Base-by-base conservation (phyloP, 1,284 basidiomycete genomes). In the Polyporus tsugae region DNA sequence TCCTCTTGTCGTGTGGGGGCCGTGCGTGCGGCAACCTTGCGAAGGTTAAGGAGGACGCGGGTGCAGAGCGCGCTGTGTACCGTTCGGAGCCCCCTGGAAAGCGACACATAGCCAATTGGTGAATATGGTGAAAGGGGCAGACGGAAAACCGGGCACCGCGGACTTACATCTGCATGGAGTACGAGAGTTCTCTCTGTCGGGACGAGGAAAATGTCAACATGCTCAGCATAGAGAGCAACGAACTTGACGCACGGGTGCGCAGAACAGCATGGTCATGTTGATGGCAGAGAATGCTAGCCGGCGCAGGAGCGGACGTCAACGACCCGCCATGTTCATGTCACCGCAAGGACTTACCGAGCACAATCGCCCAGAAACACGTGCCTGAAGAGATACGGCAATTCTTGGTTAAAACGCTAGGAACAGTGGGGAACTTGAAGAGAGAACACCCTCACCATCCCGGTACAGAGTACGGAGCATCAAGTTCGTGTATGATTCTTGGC, bases 1-100 rank as follows among this genome's bases (percentile, higher is more conserved):
- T 33, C 25, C 15, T 41, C 22, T 13, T 22, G n/a, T 4, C 38
- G n/a, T 15, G 35, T 41, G 19, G 36, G 22, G 0, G 52, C 53
- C 0, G 62, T 6, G 13, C 22, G 49, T 15, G 62, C 62, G 6
- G 62, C 62, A 9, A 53, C 62, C 52, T 63, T 63, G 36, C 62
- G 62, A 10, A 63, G 62, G 62, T 63, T 63, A 2, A 63, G 62
- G 36, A 63, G 62, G 9, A 63, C 62, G n/a, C 52, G 49, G 9
- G 62, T 55, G 46, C 62, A 63, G 19, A 63, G 52, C 11, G 46
- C 25, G 36, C 46, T 52, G 61, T 62, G 61, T 38, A 62, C 35
- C 4, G 44, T 44, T 13, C 62, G 38, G 6, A 64, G 62, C 7
- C 53, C 53, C 33, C 61, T 62, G 10, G 5, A 10, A 49, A 29